Evolutionary conservation across 73 alveolate genomes (phyloP), one percentile per base, ranked within the genome.

Genomic region (Tetrahymena malaccensis): DNA sequence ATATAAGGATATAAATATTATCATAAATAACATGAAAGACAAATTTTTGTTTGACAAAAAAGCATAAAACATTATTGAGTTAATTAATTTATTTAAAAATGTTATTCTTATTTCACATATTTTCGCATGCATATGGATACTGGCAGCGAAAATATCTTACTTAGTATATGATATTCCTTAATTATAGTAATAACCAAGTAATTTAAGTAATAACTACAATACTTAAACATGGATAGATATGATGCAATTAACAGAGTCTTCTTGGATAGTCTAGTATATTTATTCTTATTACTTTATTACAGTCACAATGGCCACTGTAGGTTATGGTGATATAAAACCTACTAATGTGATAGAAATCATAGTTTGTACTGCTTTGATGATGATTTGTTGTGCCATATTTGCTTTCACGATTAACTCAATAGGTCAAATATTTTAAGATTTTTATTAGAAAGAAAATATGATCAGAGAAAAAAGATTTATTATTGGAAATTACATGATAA

Each of bases 81-180:
- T 95, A 85, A 31, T 95, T 10, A 95, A 95, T 34, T 44, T 95
- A 40, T 25, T 95, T 31, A 35, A 85, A 35, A 89, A 85, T 27
- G 21, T 95, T 43, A 85, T 95, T 44, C 89, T 95, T 31, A 93
- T 85, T 43, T 95, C 83, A 40, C 96, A 95, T 95, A 34, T 93
- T 21, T 95, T 83, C 43, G 55, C 96, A 7, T 95, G 96, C 37
- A 44, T 95, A 31, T 95, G 96, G 96, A 85, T 85, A 85, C 89
- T 85, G 21, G 93, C 93, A 43, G 95, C 95, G 11, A 94, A 85
- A 43, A 44, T 85, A 55, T 83, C 94, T n/a, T 35, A 35, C 43
- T 35, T 35, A 4, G 43, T 6, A 35, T 27, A n/a, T 9, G 55
- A 95, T 17, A 21, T 57, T 57, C 16, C 2, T 16, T 57, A 11